phyloP scores from a whole-genome alignment of 345 rosid species.

The Schrenkiella parvula region DNA sequence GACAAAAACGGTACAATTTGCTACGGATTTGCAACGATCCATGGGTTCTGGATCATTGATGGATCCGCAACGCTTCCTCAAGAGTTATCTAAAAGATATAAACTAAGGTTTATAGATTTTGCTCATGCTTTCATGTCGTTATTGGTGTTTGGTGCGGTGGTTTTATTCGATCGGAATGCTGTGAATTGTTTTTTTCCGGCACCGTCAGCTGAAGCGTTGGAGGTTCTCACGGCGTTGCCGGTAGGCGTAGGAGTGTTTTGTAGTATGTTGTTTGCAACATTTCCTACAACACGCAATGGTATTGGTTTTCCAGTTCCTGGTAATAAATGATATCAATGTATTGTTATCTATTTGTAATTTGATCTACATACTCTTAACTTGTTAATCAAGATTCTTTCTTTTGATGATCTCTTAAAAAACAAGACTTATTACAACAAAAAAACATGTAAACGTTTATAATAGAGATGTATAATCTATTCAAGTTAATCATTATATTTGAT shows the following conservation, averaged over 20 bases:
- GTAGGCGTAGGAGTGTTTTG: conserved; percentile 71
- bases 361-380: conserved; percentile 1
- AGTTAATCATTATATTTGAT: background rate
- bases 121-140: conserved; percentile 74
- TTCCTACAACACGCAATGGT: conserved; percentile 87
- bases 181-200: conserved; percentile 70
- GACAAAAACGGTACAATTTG: conserved; percentile 65
- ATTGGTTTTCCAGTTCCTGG: conserved; percentile 75
- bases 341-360: background rate
- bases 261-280: conserved; percentile 75
- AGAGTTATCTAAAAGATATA: conserved; percentile 49
- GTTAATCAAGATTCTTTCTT: background rate
- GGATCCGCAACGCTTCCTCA: conserved; percentile 59
- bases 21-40: conserved; percentile 67
- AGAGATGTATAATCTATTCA: conserved; percentile 7
- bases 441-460: background rate
- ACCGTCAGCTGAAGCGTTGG: conserved; percentile 63
- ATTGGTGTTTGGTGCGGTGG: conserved; percentile 69
- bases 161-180: conserved; percentile 67
- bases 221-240: conserved; percentile 71
- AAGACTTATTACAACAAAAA: background rate
- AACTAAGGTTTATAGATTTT: conserved; percentile 64
- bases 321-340: conserved; percentile 26
- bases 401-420: background rate
- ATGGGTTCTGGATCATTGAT: conserved; percentile 81